Conservation (phyloP, 441 rosid genomes). For the Geranium incanum region DNA sequence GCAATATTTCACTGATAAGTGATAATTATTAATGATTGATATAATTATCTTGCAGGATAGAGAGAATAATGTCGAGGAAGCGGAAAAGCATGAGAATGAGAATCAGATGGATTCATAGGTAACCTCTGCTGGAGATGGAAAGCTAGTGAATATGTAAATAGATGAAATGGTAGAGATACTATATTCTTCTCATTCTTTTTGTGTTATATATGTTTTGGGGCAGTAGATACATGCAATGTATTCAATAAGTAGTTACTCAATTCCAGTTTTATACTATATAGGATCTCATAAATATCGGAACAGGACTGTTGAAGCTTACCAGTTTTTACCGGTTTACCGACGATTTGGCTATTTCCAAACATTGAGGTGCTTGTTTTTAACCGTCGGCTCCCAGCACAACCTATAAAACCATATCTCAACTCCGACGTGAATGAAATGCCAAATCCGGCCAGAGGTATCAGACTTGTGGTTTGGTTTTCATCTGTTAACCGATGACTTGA, state of each 20-base stretch:
- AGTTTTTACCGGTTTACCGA: too few relatives aligned
- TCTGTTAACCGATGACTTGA: too few relatives aligned
- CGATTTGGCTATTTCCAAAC: too few relatives aligned
- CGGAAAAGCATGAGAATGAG: background rate
- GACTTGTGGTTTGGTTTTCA: too few relatives aligned
- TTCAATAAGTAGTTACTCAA: background rate
- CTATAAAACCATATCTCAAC: too few relatives aligned
- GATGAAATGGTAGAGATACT: background rate
- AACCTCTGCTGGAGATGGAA: background rate
- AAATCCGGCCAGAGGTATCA: too few relatives aligned
- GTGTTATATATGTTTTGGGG: background rate
- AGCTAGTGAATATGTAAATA: background rate
- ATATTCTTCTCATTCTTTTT: conserved; percentile 1
- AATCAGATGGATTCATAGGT: background rate
- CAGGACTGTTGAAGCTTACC: background rate
- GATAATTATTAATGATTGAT: background rate
- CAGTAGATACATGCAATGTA: background rate
- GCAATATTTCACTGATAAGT: background rate
- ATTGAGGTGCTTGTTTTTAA: too few relatives aligned
- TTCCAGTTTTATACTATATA: background rate
- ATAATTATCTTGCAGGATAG: background rate
- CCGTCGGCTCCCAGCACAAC: too few relatives aligned
- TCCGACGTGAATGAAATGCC: too few relatives aligned
- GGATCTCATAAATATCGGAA: background rate
- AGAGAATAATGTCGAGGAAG: background rate